These are phyloP conservation scores for Serpula lacrymans DNA, from an alignment of 768 basidiomycete species.

Conservation along the genomic window DNA sequence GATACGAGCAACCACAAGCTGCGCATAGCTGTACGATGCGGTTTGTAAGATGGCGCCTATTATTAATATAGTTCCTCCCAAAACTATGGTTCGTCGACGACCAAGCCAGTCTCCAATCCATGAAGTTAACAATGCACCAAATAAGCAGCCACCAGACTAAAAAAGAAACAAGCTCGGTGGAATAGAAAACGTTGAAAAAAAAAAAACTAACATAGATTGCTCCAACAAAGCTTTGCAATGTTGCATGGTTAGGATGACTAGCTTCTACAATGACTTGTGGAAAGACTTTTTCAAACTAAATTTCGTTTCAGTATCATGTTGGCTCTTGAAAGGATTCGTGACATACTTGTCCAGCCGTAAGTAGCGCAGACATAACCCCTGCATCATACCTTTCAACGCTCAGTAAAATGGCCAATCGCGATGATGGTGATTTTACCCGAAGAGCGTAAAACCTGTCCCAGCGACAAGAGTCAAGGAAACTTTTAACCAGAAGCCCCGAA, in stretches of 20 bases:
- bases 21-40: constrained; percentile 54
- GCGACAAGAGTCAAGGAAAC: constrained; percentile 53
- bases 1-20: constrained; percentile 59
- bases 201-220: constrained; percentile 47
- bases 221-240: constrained; percentile 56
- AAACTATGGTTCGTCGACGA: constrained; percentile 51
- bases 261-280: constrained; percentile 46
- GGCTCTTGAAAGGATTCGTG: not conserved
- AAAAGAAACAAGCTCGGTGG: not conserved
- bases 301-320: not conserved
- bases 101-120: constrained; percentile 60
- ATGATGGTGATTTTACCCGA: constrained; percentile 40
- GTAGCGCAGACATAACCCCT: constrained; percentile 63
- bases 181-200: too few species aligned
- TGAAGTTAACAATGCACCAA: constrained; percentile 62
- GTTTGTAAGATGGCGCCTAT: constrained; percentile 60
- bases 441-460: constrained; percentile 57
- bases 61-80: constrained; percentile 60
- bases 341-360: constrained; percentile 50
- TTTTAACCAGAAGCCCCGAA: constrained; percentile 46
- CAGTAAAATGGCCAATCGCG: not conserved
- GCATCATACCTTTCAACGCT: constrained; percentile 61
- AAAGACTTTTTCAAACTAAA: constrained; percentile 55
- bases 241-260: constrained; percentile 42
- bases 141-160: constrained; percentile 62